Evolutionary conservation across 2,329 filamentous ascomycete species (phyloP).

Genomic region (Aspergillus brasiliensis): DNA sequence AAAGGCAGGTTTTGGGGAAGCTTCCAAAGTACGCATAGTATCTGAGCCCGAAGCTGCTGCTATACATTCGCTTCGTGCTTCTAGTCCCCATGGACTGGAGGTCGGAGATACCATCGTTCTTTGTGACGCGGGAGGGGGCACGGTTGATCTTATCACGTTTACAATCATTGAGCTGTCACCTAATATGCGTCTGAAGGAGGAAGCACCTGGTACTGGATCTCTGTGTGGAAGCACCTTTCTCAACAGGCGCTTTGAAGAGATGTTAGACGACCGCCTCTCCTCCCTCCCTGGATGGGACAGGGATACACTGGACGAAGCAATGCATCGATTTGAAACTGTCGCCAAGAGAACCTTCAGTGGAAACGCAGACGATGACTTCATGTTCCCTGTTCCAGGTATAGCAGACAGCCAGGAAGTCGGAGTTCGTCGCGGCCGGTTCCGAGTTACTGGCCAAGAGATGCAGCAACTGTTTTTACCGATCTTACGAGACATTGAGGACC

Average conservation of each 20-base stretch:
- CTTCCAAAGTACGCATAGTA: slow-evolving; percentile 19
- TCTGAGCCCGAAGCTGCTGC: slow-evolving; percentile 29
- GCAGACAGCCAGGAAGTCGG: slow-evolving; percentile 18
- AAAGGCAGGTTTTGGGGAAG: slow-evolving; percentile 15
- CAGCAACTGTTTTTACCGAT: slow-evolving; percentile 25
- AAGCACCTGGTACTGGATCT: slow-evolving; percentile 25
- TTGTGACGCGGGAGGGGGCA: slow-evolving; percentile 33
- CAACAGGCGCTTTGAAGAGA: slow-evolving; percentile 29
- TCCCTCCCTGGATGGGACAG: slow-evolving; percentile 22
- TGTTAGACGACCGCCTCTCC: slow-evolving; percentile 20
- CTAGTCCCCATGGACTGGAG: slow-evolving; percentile 12
- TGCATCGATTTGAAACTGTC: slow-evolving; percentile 28
- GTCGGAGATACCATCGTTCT: slow-evolving; percentile 28
- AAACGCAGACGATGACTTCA: slow-evolving; percentile 15
- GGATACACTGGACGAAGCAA: slow-evolving; percentile 30
- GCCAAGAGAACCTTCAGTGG: slow-evolving; percentile 29
- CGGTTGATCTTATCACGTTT: slow-evolving; percentile 36
- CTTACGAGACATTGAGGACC: slow-evolving; percentile 19
- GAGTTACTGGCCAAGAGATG: slow-evolving; percentile 20
- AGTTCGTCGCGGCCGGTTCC: slow-evolving; percentile 26
- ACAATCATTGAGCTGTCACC: slow-evolving; percentile 27
- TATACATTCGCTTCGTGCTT: slow-evolving; percentile 16
- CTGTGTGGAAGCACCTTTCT: slow-evolving; percentile 34
- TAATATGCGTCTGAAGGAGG: slow-evolving; percentile 26
- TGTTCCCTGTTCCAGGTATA: slow-evolving; percentile 29